phyloP scores from a whole-genome alignment of 1,284 basidiomycete genomes.

The Meripilus lineatus region DNA sequence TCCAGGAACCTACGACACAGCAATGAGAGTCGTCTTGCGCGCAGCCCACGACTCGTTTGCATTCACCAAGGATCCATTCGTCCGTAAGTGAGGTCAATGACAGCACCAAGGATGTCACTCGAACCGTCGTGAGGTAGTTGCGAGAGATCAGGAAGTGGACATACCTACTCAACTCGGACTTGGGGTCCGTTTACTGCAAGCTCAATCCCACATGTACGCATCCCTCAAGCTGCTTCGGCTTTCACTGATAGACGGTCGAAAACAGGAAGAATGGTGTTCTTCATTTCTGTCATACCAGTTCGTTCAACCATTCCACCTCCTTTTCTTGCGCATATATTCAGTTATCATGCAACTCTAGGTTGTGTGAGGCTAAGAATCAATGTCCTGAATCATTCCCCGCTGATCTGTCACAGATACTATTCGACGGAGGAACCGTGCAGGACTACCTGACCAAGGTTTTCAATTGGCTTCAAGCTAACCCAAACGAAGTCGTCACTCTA shows the following conservation, averaged over 20 bases:
- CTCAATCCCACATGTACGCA: conserved; percentile 54
- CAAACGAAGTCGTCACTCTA: conserved; percentile 70
- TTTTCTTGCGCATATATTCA: too few species aligned
- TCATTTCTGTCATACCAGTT: conserved; percentile 65
- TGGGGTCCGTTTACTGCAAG: conserved; percentile 71
- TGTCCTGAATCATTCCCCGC: too few species aligned
- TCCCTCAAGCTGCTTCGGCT: not conserved
- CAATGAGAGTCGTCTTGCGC: conserved; percentile 5
- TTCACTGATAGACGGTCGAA: not conserved
- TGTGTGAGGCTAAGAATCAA: conserved; percentile 21
- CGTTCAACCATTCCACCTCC: too few species aligned
- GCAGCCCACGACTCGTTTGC: conserved; percentile 69
- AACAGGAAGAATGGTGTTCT: conserved; percentile 33
- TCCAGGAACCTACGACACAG: not conserved
- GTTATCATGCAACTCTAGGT: too few species aligned
- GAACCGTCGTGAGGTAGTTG: conserved; percentile 38
- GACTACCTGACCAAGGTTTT: conserved; percentile 23
- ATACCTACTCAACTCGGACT: conserved; percentile 55
- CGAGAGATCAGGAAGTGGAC: conserved; percentile 58
- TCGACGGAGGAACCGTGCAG: conserved; percentile 61
- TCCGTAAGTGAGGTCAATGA: conserved; percentile 35
- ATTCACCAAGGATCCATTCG: conserved; percentile 45
- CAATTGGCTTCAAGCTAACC: conserved; percentile 61
- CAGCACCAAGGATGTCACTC: too few species aligned
- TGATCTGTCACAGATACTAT: conserved; percentile 35